Percentiles rank a stretch among this genome's conserved stretches.
Conservation (phyloP, 768 basidiomycete genomes). For the Amylocystis lapponica region DNA sequence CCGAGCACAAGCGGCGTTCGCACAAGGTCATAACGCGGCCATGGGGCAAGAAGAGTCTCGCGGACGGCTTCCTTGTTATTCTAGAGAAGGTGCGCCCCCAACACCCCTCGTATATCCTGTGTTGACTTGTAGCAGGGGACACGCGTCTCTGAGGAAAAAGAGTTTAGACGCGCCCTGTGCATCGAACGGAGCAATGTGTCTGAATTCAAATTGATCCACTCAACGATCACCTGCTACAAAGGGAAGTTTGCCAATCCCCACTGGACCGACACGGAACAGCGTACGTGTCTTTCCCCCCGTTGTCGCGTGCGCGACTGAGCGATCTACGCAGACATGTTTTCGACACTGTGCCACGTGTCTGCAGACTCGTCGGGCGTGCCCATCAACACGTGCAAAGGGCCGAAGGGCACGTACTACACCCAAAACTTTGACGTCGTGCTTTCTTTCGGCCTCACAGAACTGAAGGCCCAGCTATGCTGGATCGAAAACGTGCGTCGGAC, state of each 20-base stretch:
- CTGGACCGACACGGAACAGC: conserved; percentile 31
- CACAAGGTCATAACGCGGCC: conserved; percentile 26
- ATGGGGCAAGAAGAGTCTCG: too few relatives aligned
- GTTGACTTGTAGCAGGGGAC: neutral
- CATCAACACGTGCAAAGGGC: neutral
- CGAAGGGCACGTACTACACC: conserved; percentile 18
- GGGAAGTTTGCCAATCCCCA: conserved; percentile 21
- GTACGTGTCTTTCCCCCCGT: too few relatives aligned
- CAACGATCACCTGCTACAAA: conserved; percentile 26
- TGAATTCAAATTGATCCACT: too few relatives aligned
- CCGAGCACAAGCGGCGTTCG: conserved; percentile 36
- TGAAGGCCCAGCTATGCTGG: conserved; percentile 44
- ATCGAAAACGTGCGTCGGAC: conserved; percentile 26
- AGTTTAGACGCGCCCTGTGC: neutral
- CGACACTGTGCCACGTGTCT: conserved; percentile 28
- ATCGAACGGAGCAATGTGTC: neutral
- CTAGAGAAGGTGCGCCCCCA: too few relatives aligned
- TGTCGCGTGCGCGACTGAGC: neutral
- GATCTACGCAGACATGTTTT: conserved; percentile 23
- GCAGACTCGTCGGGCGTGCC: conserved; percentile 28
- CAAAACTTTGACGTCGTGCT: conserved; percentile 36
- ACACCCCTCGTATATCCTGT: too few relatives aligned
- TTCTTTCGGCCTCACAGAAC: conserved; percentile 39
- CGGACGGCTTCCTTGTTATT: too few relatives aligned
- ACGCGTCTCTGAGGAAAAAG: conserved; percentile 1